Base-by-base conservation (phyloP, 2,329 filamentous ascomycete genomes). In the Talaromyces pinophilus region DNA sequence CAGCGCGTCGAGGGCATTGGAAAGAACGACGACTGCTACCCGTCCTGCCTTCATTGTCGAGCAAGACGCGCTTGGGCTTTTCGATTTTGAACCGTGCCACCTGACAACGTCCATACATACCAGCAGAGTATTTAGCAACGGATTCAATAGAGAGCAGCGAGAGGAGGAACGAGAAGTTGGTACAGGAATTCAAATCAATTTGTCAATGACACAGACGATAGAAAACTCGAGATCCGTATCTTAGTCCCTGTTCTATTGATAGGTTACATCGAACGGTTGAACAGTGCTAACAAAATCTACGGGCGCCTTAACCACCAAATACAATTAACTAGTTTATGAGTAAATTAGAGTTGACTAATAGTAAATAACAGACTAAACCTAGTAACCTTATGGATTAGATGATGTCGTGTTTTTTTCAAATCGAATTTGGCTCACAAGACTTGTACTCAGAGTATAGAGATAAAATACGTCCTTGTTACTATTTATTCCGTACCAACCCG, bases 21-120 rank as follows among this genome's bases (percentile, higher is more conserved):
- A 59, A 42, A 59, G 35, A 38, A 40, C 55, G 30, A 40, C n/a
- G 22, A 38, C 33, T 59, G 55, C 35, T 59, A 25, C 55, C 55
- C 30, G 30, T 42, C 55, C 17, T n/a, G n/a, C 33, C 55, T 38
- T 7, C 13, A 42, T 38, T 59, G 55, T 38, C 17, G 33, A 59
- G 55, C 30, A 38, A 22, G 55, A 38, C 17, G 55, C 35, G 30
- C 55, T 59, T 59, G 55, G 55, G 55, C 30, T 38, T 42, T 59
- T 59, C 30, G 55, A 59, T 19, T 38, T 59, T 38, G 55, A 59
- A 42, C 55, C 55, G 8, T 59, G 55, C 28, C 55, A 19, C 30
- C 55, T 59, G 55, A 59, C 55, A 19, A 59, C 55, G 50, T 54
- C 50, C 25, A 54, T 54, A 54, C 50, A 30, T 30, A 33, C 50